Percentiles rank a stretch among this genome's conserved stretches.
phyloP scores from a whole-genome alignment of 2,329 filamentous ascomycete genomes.

The Ciborinia camelliae region DNA sequence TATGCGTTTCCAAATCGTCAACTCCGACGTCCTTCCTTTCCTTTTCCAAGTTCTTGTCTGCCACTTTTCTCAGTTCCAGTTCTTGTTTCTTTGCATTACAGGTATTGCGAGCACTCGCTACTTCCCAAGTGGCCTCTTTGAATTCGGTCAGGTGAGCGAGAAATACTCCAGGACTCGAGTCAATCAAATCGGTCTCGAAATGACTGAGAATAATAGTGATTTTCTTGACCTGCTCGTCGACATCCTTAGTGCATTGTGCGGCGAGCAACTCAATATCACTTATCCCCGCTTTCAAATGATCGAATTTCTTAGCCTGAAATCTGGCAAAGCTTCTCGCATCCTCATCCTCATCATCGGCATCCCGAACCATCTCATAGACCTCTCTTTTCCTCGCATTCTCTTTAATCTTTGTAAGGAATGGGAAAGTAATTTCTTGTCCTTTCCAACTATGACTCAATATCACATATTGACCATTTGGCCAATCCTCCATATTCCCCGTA shows the following conservation, averaged over 20 bases:
- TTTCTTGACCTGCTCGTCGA: slow-evolving; percentile 19
- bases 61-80: slow-evolving; percentile 3
- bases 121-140: slow-evolving; percentile 11
- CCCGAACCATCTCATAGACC: slow-evolving; percentile 18
- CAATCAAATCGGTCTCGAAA: not conserved
- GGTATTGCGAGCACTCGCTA: not conserved
- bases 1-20: not conserved
- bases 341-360: slow-evolving; percentile 20
- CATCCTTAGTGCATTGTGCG: slow-evolving; percentile 20
- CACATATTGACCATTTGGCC: slow-evolving; percentile 37
- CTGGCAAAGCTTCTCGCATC: slow-evolving; percentile 18
- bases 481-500: slow-evolving; percentile 36
- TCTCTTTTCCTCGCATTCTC: slow-evolving; percentile 20
- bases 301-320: slow-evolving; percentile 22
- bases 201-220: slow-evolving; percentile 5
- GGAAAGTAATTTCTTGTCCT: slow-evolving; percentile 35
- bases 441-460: slow-evolving; percentile 41
- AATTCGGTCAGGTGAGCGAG: slow-evolving; percentile 18
- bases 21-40: slow-evolving; percentile 6
- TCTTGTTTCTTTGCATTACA: slow-evolving; percentile 12
- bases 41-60: slow-evolving; percentile 5
- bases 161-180: not conserved
- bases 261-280: slow-evolving; percentile 18
- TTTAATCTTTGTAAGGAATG: slow-evolving; percentile 31
- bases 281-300: slow-evolving; percentile 14